Evolutionary conservation across 164 flowering plant species (phyloP), one percentile per base, ranked within the genome.

Genomic region (Kalanchoe fedtschenkoi): DNA sequence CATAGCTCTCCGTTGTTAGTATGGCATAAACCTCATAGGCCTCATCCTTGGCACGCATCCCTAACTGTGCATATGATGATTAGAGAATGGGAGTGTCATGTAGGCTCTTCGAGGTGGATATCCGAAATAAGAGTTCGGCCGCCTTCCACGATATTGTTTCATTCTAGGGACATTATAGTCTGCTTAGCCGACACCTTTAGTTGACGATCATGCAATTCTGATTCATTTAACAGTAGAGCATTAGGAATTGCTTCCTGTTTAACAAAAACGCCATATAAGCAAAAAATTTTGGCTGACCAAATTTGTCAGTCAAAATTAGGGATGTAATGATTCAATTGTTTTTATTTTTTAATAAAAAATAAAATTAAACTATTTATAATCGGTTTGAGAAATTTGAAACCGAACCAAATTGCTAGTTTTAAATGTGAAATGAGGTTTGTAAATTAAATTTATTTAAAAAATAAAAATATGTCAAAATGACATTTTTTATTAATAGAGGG

Each of bases 141-240:
- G 77, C 71, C 92, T 80, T 71, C 92, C 89, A 37, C 84, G 72
- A 63, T 64, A 81, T 62, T 83, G 89, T 68, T 83, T 86, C 92
- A 86, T 74, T 63, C 92, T 89, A 60, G 92, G 89, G 65, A 86
- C 59, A 58, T 86, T 86, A n/a, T n/a, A 34, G 92, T 86, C 59
- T 89, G 69, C 76, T 86, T 86, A 39, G 89, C 64, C 32, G 64
- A 62, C 34, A 62, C 64, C 77, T 74, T 74, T 16, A 74, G 54
- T 47, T 67, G 77, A 37, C 77, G 77, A n/a, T 71, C 71, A 59
- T 70, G 71, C 57, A 74, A 37, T 58, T 74, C 77, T 38, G 77
- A 56, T 53, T 70, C 77, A 54, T 74, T 74, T 29, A 70, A 58
- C 19, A 70, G 60, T 4, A 74, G 22, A 35, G 77, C 77, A 46